Evolutionary conservation across 805 yeast genomes (phyloP), one percentile per base, ranked within the genome.

Genomic region (Suhomyces kilbournensis): DNA sequence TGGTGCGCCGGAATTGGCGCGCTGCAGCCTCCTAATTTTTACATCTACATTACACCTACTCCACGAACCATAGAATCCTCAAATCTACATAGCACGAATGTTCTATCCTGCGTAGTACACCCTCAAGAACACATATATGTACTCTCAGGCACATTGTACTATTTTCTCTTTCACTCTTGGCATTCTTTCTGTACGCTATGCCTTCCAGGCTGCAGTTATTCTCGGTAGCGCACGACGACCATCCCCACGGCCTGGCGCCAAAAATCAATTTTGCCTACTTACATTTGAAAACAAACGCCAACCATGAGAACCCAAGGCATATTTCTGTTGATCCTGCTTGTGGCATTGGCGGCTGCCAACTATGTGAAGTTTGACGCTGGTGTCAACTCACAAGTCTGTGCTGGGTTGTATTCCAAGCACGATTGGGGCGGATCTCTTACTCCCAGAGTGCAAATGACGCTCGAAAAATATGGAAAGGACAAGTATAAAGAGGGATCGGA

Each of bases 371-470:
- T 90, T 56, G 78, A 79, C 45, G 67, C 79, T 14, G 69, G 53
- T 4, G 25, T 62, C 9, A 71, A 80, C 47, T 75, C 85, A 15
- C 94, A 89, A 62, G 82, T 82, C 23, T 93, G 99, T 67, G 79
- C 91, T 4, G 99, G 99, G 34, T 86, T 93, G 84, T 93, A 93
- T 71, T 81, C 92, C 51, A 85, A 84, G 60, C 76, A 82, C 46
- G 96, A 92, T 63, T 89, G 96, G 92, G 87, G 90, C 47, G 99
- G 99, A 34, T 76, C 78, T 23, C 69, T 74, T 8, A 85, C 82
- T 53, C 91, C 96, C 5, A 73, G 64, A 43, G 70, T 74, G 25
- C 70, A 63, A 25, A 53, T 76, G 46, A 60, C 60, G 22, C 67
- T 71, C 45, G 56, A 55, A 17, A 59, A 60, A 22, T 70, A 58